Conservation (phyloP, 2,329 filamentous ascomycete genomes). For the Beauveria caledonica region DNA sequence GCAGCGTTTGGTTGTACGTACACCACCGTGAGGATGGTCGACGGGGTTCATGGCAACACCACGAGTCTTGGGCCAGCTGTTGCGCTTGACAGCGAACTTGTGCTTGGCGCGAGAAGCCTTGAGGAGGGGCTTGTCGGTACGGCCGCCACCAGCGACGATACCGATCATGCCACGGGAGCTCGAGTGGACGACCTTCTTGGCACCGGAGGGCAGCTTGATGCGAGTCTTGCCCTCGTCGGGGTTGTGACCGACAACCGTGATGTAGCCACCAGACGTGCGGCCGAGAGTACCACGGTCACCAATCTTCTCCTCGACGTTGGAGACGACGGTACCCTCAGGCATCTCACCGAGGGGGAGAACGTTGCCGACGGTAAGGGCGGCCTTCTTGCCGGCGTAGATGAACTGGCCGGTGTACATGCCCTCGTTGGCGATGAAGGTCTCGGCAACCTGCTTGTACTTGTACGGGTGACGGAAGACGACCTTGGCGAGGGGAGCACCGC, state of each 20-base stretch:
- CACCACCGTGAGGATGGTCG: slow-evolving; percentile 96
- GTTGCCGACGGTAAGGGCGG: slow-evolving; percentile 93
- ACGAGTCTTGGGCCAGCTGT: slow-evolving; percentile 99
- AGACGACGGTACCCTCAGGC: slow-evolving; percentile 97
- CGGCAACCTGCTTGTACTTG: slow-evolving; percentile 92
- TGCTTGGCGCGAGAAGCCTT: slow-evolving; percentile 99
- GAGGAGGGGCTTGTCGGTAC: slow-evolving; percentile 98
- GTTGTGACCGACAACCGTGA: slow-evolving; percentile 97
- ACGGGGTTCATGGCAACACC: slow-evolving; percentile 99
- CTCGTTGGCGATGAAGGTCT: slow-evolving; percentile 99
- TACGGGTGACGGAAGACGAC: slow-evolving; percentile 97
- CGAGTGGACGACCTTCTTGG: slow-evolving; percentile 98
- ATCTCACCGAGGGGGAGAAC: slow-evolving; percentile 88
- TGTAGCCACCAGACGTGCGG: slow-evolving; percentile 98
- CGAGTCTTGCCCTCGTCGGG: slow-evolving; percentile 98
- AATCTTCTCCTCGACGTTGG: slow-evolving; percentile 98
- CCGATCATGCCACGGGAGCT: slow-evolving; percentile 95
- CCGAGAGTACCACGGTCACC: slow-evolving; percentile 95
- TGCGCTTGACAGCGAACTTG: slow-evolving; percentile 99
- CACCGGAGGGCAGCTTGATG: slow-evolving; percentile 97
- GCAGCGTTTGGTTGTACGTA: slow-evolving; percentile 32
- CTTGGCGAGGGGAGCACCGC: slow-evolving; percentile 94
- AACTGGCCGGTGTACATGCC: slow-evolving; percentile 99
- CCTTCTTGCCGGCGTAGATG: slow-evolving; percentile 99
- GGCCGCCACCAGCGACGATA: slow-evolving; percentile 97